phyloP scores from a whole-genome alignment of 345 rosid genomes.

The Eucalyptus curtisii region DNA sequence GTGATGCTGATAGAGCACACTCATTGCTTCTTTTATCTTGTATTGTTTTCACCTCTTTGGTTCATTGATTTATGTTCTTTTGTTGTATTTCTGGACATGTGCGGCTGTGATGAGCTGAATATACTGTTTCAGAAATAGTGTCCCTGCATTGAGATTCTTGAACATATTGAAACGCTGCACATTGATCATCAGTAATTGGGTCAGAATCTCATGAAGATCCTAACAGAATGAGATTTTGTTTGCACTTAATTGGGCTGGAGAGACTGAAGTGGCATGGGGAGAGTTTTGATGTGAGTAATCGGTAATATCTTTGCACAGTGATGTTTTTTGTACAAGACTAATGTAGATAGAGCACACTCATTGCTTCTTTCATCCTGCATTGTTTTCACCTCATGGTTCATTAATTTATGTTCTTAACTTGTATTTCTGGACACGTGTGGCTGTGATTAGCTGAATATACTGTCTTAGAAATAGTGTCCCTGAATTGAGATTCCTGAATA shows the following conservation, averaged over 20 bases:
- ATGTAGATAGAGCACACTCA: neutral
- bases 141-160: neutral
- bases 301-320: neutral
- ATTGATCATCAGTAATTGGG: neutral
- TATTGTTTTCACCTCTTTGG: neutral
- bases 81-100: neutral
- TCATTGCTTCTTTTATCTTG: neutral
- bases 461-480: neutral
- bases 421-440: neutral
- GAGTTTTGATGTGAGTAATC: neutral
- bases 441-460: neutral
- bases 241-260: neutral
- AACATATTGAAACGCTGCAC: neutral
- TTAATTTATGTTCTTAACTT: neutral
- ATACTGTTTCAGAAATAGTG: neutral
- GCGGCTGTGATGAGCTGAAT: neutral
- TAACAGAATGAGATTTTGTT: neutral
- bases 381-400: neutral
- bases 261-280: neutral
- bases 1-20: neutral
- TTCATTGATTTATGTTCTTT: neutral
- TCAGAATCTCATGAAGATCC: neutral
- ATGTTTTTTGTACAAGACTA: neutral
- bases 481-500: neutral
- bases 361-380: neutral